Evolutionary conservation across 2,329 filamentous ascomycete genomes (phyloP), one percentile per base, ranked within the genome.

Genomic region (Clarireedia homoeocarpa): DNA sequence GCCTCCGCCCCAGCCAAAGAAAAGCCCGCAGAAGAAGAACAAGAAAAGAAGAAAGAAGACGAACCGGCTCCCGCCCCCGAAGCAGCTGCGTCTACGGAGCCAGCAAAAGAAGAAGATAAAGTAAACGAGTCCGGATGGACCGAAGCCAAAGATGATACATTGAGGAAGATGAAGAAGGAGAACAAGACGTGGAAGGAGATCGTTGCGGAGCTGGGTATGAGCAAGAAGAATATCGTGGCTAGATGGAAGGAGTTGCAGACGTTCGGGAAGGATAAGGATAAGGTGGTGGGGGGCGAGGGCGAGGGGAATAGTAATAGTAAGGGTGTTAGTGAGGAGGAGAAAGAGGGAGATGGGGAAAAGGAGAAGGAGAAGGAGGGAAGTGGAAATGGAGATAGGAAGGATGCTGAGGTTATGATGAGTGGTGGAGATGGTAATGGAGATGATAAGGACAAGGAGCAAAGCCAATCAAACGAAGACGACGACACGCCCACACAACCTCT

Each of bases 111-210:
- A 42, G 39, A 27, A 46, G 34, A 20, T 48, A 42, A 42, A 6
- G 2, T 15, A 42, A 20, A 45, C 6, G 56, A 42, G 26, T 48
- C 38, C n/a, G 54, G 26, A 40, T 67, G 65, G 65, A 65, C 61
- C 2, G 24, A 47, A n/a, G 61, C 59, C n/a, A 60, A 68, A 61
- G 66, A 68, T 38, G 48, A 47, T 2, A 62, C 59, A 45, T 59
- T 69, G 34, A 57, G 53, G 15, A 49, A 58, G 4, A 62, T 67
- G 62, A 67, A 69, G 56, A 56, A 50, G 6, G 58, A 57, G 10
- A 64, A 63, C 5, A 61, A 62, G 42, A 51, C 57, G 12, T 65
- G 63, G 63, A 65, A 63, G 48, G 60, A 63, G 5, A 66, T 67
- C 27, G 53, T 56, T 3, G 40, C 42, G 5, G 62, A 48, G 20